Conservation (phyloP, 805 yeast species). For the Diddensiella santjacobensis region DNA sequence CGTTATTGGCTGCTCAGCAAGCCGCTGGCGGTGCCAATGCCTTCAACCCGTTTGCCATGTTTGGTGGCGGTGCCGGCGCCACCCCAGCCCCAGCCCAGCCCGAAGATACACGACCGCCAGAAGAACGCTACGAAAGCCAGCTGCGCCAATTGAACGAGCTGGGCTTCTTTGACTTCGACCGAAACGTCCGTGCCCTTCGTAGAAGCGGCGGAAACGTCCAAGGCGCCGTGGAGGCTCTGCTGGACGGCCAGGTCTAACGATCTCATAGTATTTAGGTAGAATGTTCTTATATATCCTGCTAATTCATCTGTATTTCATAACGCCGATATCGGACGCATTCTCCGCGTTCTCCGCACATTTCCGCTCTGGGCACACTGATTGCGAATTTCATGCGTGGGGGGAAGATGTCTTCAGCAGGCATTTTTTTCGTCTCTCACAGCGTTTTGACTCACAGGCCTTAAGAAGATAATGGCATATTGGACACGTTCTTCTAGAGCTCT, state of each 20-base stretch:
- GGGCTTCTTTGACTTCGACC: slow-evolving; percentile 88
- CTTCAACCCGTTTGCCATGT: slow-evolving; percentile 25
- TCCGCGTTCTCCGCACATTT: too few relatives aligned
- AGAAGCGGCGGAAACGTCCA: slow-evolving; percentile 96
- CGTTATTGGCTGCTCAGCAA: slow-evolving; percentile 28
- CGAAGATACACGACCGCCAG: slow-evolving; percentile 69
- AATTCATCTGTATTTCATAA: too few relatives aligned
- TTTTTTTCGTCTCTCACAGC: too few relatives aligned
- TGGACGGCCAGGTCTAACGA: slow-evolving; percentile 54
- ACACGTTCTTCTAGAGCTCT: too few relatives aligned
- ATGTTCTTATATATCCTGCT: too few relatives aligned
- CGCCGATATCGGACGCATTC: too few relatives aligned
- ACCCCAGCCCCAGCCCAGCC: slow-evolving; percentile 38
- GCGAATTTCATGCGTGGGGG: too few relatives aligned
- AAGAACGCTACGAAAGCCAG: slow-evolving; percentile 69
- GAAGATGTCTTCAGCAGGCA: too few relatives aligned
- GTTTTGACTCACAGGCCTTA: too few relatives aligned
- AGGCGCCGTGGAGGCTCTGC: slow-evolving; percentile 87
- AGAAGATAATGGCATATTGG: too few relatives aligned
- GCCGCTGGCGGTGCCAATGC: slow-evolving; percentile 3
- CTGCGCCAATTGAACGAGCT: slow-evolving; percentile 73
- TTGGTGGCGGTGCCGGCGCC: slow-evolving; percentile 42
- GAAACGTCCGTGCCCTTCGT: slow-evolving; percentile 86
- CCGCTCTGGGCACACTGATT: too few relatives aligned
- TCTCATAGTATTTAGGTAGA: too few relatives aligned